Conservation (phyloP, 306 rosid genomes). For the Hippophae rhamnoides region DNA sequence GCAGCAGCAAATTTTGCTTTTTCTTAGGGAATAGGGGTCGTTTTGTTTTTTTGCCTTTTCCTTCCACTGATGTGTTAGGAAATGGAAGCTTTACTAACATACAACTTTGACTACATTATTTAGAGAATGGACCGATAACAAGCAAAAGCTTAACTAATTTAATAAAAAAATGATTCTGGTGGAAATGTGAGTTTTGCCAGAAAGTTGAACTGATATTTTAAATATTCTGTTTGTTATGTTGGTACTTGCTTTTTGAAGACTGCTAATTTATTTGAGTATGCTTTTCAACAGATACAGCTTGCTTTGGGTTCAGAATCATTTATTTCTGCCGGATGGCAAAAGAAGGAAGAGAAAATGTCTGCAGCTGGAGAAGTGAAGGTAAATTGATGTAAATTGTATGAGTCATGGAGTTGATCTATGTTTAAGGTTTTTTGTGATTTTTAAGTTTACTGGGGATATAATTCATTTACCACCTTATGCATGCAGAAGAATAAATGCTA, state of each 20-base stretch:
- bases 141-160: not conserved
- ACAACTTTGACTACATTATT: too few relatives aligned
- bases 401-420: too few relatives aligned
- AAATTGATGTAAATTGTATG: not conserved
- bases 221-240: not conserved
- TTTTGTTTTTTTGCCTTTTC: too few relatives aligned
- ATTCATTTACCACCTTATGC: too few relatives aligned
- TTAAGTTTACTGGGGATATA: too few relatives aligned
- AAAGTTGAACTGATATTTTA: not conserved
- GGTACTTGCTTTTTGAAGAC: not conserved
- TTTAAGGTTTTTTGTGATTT: too few relatives aligned
- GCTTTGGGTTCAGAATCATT: constrained; percentile 71
- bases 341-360: constrained; percentile 59
- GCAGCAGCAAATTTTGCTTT: too few relatives aligned
- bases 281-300: constrained; percentile 61
- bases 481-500: too few relatives aligned
- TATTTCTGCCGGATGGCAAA: constrained; percentile 81
- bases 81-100: too few relatives aligned
- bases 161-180: not conserved
- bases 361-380: constrained; percentile 92
- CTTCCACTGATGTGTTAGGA: too few relatives aligned
- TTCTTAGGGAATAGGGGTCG: too few relatives aligned
- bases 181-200: not conserved
- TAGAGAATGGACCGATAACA: too few relatives aligned
- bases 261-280: constrained; percentile 15